Evolutionary conservation across 164 flowering plant genomes (phyloP).

Genomic region (Umbellularia californica): DNA sequence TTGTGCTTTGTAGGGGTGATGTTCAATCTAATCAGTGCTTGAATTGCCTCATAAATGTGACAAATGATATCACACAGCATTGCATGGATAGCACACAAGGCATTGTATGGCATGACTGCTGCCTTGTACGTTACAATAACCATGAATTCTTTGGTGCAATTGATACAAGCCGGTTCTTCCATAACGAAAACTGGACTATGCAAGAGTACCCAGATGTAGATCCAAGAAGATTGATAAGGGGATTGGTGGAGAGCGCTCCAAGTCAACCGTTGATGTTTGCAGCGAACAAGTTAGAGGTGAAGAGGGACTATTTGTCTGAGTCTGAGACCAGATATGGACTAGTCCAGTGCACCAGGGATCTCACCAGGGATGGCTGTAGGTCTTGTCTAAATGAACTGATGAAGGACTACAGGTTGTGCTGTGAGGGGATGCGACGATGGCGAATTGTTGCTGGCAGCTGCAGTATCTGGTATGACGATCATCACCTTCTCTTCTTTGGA

Average conservation of each 20-base stretch:
- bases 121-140: not conserved
- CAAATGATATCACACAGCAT: not conserved
- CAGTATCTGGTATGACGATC: not conserved
- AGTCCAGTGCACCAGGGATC: constrained; percentile 3
- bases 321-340: not conserved
- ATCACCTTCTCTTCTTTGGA: no score
- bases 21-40: not conserved
- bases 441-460: not conserved
- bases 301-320: not conserved
- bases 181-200: not conserved
- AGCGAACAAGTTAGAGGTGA: not conserved
- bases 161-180: not conserved
- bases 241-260: not conserved
- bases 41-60: not conserved
- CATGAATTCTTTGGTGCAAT: not conserved
- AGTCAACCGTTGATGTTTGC: not conserved
- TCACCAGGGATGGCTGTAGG: not conserved
- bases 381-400: not conserved
- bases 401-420: not conserved
- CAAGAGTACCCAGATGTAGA: not conserved
- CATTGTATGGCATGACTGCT: not conserved
- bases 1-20: not conserved
- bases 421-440: not conserved
- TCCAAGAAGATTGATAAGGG: not conserved
- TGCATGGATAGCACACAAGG: not conserved